Conservation (phyloP, 164 flowering plant genomes). For the Macadamia integrifolia region DNA sequence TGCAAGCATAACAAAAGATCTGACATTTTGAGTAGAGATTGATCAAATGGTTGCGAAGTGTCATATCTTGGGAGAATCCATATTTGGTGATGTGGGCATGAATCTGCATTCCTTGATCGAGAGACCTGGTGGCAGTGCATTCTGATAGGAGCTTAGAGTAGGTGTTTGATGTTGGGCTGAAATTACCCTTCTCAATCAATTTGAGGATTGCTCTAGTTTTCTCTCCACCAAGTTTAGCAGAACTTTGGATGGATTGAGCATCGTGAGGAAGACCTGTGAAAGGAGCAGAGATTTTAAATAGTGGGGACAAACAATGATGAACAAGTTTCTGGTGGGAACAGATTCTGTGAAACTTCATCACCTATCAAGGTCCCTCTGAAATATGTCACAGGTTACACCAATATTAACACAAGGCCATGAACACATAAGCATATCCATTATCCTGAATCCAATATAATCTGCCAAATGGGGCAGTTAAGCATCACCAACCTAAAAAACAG, state of each 20-base stretch:
- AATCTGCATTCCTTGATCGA: conserved; percentile 1
- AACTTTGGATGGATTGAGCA: background rate
- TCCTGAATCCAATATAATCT: no score
- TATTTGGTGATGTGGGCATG: conserved; percentile 4
- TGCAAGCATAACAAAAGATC: background rate
- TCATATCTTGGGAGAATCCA: background rate
- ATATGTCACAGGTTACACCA: no score
- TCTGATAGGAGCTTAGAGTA: conserved; percentile 3
- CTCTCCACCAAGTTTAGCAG: background rate
- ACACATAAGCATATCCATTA: no score
- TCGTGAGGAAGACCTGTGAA: background rate
- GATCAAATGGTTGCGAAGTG: background rate
- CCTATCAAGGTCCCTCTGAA: background rate
- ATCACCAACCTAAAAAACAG: no score
- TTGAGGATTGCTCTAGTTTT: background rate
- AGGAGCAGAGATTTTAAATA: background rate
- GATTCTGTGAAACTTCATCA: background rate
- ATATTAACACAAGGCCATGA: no score
- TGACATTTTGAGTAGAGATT: background rate
- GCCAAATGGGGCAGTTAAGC: no score
- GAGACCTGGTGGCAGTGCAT: background rate
- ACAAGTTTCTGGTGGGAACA: background rate
- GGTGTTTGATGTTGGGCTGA: background rate
- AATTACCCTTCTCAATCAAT: background rate
- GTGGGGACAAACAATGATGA: background rate